These are phyloP conservation scores for Geoglossum cookeanum DNA, from an alignment of 2,329 filamentous ascomycete genomes.

Conservation along the genomic window DNA sequence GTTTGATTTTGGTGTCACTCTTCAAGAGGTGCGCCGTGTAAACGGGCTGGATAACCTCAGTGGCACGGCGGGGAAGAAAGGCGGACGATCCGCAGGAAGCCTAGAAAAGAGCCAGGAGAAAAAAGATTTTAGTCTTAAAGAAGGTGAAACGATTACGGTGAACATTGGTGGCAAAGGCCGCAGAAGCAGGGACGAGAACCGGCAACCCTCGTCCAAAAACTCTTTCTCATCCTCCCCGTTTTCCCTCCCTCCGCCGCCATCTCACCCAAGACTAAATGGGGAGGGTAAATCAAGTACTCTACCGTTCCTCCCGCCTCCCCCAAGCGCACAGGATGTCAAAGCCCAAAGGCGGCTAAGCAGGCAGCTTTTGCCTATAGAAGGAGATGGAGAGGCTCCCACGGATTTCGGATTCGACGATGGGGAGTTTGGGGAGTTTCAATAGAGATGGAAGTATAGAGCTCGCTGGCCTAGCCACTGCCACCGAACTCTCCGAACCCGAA, in stretches of 20 bases:
- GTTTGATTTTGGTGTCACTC: slow-evolving; percentile 64
- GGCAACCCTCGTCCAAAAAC: not conserved
- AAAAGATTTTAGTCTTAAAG: slow-evolving; percentile 68
- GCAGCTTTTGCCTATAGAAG: not conserved
- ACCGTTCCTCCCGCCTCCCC: slow-evolving; percentile 4
- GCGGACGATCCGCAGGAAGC: slow-evolving; percentile 15
- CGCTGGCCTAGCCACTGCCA: not conserved
- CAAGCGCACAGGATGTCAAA: slow-evolving; percentile 4
- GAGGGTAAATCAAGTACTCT: not conserved
- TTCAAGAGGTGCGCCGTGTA: slow-evolving; percentile 59
- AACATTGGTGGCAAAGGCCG: slow-evolving; percentile 4
- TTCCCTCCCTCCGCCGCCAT: not conserved
- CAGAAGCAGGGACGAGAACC: slow-evolving; percentile 1
- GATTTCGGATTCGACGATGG: slow-evolving; percentile 6
- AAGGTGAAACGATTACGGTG: slow-evolving; percentile 46
- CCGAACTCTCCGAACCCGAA: not conserved
- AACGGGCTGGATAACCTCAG: slow-evolving; percentile 35
- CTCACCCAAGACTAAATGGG: not conserved
- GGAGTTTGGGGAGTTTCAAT: slow-evolving; percentile 6
- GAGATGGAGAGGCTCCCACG: not conserved
- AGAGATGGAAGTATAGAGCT: not conserved
- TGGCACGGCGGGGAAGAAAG: slow-evolving; percentile 12
- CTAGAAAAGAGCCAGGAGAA: slow-evolving; percentile 30
- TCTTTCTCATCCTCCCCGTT: not conserved
- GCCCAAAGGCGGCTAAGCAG: slow-evolving; percentile 1